These are phyloP conservation scores for Lactifluus volemus DNA, from an alignment of 768 basidiomycete genomes.

Conservation along the genomic window DNA sequence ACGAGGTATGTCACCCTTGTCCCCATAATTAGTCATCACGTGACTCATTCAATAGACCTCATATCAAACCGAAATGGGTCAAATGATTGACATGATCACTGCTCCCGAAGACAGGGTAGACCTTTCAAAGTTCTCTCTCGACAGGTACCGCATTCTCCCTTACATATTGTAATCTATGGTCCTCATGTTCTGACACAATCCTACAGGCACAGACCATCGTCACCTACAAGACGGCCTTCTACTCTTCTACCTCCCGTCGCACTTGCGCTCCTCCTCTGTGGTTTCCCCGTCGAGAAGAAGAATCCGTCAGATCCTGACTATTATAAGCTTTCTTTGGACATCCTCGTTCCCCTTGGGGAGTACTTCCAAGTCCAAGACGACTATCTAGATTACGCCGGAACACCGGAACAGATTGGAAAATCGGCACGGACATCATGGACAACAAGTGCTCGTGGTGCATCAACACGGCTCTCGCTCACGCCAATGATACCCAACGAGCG, in stretches of 20 bases:
- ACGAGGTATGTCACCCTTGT: slow-evolving; percentile 46
- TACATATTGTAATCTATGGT: not conserved
- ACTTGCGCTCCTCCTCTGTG: slow-evolving; percentile 76
- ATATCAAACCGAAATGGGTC: slow-evolving; percentile 93
- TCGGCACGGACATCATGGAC: slow-evolving; percentile 96
- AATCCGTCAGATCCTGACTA: slow-evolving; percentile 42
- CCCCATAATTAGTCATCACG: slow-evolving; percentile 14
- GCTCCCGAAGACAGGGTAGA: slow-evolving; percentile 89
- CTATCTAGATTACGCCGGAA: slow-evolving; percentile 86
- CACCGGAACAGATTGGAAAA: slow-evolving; percentile 91
- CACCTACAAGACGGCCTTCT: slow-evolving; percentile 94
- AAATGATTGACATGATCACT: slow-evolving; percentile 92
- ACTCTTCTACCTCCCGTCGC: slow-evolving; percentile 98
- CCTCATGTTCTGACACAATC: not conserved
- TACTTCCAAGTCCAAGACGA: slow-evolving; percentile 99
- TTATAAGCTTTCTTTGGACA: slow-evolving; percentile 67
- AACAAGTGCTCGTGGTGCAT: slow-evolving; percentile 99
- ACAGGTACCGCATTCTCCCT: slow-evolving; percentile 45
- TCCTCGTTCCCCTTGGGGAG: slow-evolving; percentile 88
- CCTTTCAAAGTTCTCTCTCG: slow-evolving; percentile 76
- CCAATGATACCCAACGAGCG: slow-evolving; percentile 45
- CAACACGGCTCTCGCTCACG: slow-evolving; percentile 69
- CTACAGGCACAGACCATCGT: slow-evolving; percentile 82
- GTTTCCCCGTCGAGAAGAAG: slow-evolving; percentile 45
- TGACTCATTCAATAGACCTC: slow-evolving; percentile 35